phyloP scores from a whole-genome alignment of 345 rosid genomes.

The Euphorbia pulcherrima region DNA sequence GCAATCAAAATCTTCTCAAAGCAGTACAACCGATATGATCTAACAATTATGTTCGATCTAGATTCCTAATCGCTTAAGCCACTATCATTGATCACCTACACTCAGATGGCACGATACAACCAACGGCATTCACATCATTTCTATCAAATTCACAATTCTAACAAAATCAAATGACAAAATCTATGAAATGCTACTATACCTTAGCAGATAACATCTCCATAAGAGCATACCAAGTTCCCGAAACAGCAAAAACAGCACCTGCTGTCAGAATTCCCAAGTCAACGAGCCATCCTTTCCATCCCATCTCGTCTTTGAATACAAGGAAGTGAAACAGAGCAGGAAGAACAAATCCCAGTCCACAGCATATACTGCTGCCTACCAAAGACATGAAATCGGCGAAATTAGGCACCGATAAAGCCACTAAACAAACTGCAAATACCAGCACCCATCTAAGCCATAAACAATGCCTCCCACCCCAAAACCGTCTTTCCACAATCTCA shows the following conservation, averaged over 20 bases:
- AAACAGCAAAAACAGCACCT: constrained; percentile 55
- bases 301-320: constrained; percentile 75
- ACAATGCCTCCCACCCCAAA: constrained; percentile 55
- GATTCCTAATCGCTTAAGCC: too few species aligned
- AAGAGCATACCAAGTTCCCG: constrained; percentile 76
- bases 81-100: too few species aligned
- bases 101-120: neutral
- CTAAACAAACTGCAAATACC: constrained; percentile 57
- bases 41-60: too few species aligned
- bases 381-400: constrained; percentile 80
- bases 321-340: constrained; percentile 76
- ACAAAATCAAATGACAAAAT: neutral
- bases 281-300: constrained; percentile 50
- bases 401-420: constrained; percentile 73
- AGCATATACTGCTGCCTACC: constrained; percentile 88
- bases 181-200: constrained; percentile 7
- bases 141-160: neutral
- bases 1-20: too few species aligned
- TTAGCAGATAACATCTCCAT: constrained; percentile 47
- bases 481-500: constrained; percentile 75
- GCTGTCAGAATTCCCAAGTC: constrained; percentile 49
- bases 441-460: constrained; percentile 73
- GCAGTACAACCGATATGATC: too few species aligned
- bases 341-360: constrained; percentile 70
- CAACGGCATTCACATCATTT: neutral